A percentile compares a stretch with the other conserved stretches of the same genome.
Conservation (phyloP, 1,284 basidiomycete species). For the Tranzscheliella williamsii region DNA sequence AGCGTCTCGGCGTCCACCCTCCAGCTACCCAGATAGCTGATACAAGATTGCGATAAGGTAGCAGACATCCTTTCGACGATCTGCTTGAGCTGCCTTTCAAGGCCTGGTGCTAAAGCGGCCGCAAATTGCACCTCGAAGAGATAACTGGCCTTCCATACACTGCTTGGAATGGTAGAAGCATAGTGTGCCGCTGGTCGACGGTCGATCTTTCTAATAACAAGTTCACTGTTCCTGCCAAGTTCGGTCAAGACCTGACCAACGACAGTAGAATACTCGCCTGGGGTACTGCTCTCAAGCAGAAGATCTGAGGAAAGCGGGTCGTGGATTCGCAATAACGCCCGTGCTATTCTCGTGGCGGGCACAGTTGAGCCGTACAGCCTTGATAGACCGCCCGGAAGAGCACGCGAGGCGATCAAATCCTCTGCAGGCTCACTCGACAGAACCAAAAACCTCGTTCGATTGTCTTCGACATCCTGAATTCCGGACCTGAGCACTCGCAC, state of each 20-base stretch:
- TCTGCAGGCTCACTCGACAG: constrained; percentile 31
- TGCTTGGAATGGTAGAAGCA: not conserved
- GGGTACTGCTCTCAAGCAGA: constrained; percentile 10
- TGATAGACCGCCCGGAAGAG: constrained; percentile 14
- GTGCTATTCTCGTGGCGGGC: constrained; percentile 2
- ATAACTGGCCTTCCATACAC: constrained; percentile 31
- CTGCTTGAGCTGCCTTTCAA: constrained; percentile 16
- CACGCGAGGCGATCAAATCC: constrained; percentile 8
- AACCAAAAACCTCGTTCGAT: constrained; percentile 35
- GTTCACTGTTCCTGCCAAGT: constrained; percentile 4
- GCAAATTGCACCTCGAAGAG: constrained; percentile 34
- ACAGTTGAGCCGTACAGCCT: constrained; percentile 8
- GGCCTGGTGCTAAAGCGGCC: constrained; percentile 1
- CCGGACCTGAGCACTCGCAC: constrained; percentile 21
- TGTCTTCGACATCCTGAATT: constrained; percentile 38
- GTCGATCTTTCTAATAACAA: constrained; percentile 30
- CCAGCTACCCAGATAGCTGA: constrained; percentile 31
- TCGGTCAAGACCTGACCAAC: constrained; percentile 8
- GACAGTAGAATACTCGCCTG: not conserved
- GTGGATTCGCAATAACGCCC: constrained; percentile 20
- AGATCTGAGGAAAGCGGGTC: constrained; percentile 18
- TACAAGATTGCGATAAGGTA: too few species aligned
- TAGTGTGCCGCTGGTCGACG: constrained; percentile 18
- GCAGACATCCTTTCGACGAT: constrained; percentile 10
- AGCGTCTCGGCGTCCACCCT: constrained; percentile 16